These are phyloP conservation scores for Phytophthora ramorum DNA, from an alignment of 352 stramenopile genomes.

Conservation along the genomic window DNA sequence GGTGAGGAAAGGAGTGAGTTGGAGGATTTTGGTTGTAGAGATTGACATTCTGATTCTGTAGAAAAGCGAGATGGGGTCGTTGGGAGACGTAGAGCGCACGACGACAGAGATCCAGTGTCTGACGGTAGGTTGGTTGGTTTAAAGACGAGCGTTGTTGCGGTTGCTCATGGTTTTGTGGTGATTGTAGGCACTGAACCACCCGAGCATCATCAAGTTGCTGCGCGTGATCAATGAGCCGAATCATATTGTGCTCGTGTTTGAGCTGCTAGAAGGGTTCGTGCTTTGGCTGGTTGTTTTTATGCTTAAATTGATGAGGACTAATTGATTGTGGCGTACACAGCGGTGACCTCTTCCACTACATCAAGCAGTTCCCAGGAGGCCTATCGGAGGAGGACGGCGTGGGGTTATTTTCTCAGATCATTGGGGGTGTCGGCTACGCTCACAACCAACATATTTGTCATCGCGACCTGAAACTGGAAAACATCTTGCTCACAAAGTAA, in stretches of 20 bases:
- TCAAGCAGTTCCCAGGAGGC: slow-evolving; percentile 62
- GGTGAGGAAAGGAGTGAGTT: slow-evolving; percentile 27
- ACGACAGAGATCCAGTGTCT: slow-evolving; percentile 90
- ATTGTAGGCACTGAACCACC: slow-evolving; percentile 78
- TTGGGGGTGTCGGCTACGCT: slow-evolving; percentile 82
- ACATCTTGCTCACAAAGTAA: slow-evolving; percentile 85
- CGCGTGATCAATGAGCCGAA: slow-evolving; percentile 88
- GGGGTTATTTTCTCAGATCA: slow-evolving; percentile 76
- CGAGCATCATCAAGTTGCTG: slow-evolving; percentile 89
- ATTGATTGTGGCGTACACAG: slow-evolving; percentile 29
- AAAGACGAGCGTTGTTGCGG: neutral
- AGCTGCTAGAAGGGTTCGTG: slow-evolving; percentile 80
- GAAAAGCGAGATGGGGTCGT: slow-evolving; percentile 90
- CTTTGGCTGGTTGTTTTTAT: neutral
- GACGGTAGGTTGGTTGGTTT: slow-evolving; percentile 41
- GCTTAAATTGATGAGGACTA: neutral
- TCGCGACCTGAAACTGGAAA: slow-evolving; percentile 90
- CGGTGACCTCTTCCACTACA: slow-evolving; percentile 87
- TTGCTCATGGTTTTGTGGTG: slow-evolving; percentile 9
- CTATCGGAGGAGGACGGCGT: slow-evolving; percentile 73
- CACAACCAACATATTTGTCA: slow-evolving; percentile 93
- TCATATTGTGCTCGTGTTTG: slow-evolving; percentile 89
- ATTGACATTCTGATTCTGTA: slow-evolving; percentile 22
- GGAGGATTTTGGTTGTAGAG: neutral
- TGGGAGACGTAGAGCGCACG: slow-evolving; percentile 87